Conservation (phyloP, 2,329 filamentous ascomycete species). For the Blastomyces silverae region DNA sequence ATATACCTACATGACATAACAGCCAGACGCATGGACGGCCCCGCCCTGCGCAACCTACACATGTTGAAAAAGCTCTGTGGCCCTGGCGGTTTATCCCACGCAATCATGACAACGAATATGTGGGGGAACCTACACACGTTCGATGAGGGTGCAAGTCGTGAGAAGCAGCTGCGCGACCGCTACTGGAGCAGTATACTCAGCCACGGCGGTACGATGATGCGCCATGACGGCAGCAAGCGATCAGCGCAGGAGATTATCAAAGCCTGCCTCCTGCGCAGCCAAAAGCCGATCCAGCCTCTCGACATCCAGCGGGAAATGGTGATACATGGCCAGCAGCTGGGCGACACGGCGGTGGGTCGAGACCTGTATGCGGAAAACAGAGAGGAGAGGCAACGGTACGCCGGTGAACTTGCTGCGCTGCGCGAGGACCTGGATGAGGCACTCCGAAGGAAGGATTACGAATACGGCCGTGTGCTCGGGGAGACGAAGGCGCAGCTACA, state of each 20-base stretch:
- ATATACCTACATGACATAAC: conserved; percentile 21
- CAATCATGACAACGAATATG: conserved; percentile 17
- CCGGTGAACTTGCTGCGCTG: neutral
- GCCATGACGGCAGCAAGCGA: neutral
- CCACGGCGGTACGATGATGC: neutral
- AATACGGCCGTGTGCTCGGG: neutral
- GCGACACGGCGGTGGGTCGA: neutral
- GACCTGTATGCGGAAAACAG: conserved; percentile 3
- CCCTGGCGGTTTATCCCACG: neutral
- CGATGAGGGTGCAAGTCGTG: neutral
- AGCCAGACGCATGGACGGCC: conserved; percentile 13
- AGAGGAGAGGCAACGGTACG: neutral
- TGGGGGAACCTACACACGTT: conserved; percentile 13
- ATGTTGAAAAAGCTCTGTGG: conserved; percentile 20
- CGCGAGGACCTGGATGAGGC: neutral
- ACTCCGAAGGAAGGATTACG: neutral
- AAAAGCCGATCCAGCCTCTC: neutral
- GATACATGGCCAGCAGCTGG: neutral
- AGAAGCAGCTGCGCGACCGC: conserved; percentile 1
- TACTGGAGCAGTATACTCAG: conserved; percentile 4
- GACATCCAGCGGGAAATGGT: conserved; percentile 7
- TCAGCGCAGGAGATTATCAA: conserved; percentile 10
- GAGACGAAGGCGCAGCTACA: neutral
- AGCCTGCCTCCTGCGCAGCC: neutral
- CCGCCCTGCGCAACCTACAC: conserved; percentile 16